phyloP scores from a whole-genome alignment of 345 rosid genomes.

The rapeseed (Brassica napus) region DNA sequence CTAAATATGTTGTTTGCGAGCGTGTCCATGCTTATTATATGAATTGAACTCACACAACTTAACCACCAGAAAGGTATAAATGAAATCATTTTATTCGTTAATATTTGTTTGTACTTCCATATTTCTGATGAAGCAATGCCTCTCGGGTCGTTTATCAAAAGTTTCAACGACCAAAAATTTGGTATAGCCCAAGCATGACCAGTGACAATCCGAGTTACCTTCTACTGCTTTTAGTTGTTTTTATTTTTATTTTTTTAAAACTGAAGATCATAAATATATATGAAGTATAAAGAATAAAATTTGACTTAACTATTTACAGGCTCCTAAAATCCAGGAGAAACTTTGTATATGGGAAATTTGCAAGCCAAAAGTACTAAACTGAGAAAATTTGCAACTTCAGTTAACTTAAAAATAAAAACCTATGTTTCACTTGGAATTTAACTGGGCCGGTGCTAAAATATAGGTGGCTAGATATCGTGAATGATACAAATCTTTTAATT shows the following conservation, averaged over 20 bases:
- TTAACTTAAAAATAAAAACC: too few species aligned
- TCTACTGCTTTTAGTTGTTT: neutral
- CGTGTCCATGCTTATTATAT: neutral
- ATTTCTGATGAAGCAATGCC: neutral
- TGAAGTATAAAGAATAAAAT: neutral
- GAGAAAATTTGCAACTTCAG: too few species aligned
- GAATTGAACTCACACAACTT: too few species aligned
- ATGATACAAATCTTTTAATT: too few species aligned
- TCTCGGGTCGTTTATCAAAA: constrained; percentile 2
- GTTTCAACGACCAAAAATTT: neutral
- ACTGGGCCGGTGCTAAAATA: too few species aligned
- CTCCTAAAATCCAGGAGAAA: neutral
- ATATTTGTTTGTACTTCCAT: neutral
- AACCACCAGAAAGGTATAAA: neutral
- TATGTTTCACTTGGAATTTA: too few species aligned
- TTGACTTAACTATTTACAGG: neutral
- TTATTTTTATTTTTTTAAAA: too few species aligned
- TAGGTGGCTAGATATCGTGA: too few species aligned
- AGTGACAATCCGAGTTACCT: constrained; percentile 15
- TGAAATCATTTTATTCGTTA: neutral
- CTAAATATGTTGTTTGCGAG: neutral
- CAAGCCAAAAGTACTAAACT: too few species aligned
- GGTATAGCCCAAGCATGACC: constrained; percentile 4
- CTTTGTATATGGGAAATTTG: too few species aligned
- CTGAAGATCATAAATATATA: neutral